Evolutionary conservation across 2,329 filamentous ascomycete genomes (phyloP), one percentile per base, ranked within the genome.

Genomic region (Bretziella fagacearum): DNA sequence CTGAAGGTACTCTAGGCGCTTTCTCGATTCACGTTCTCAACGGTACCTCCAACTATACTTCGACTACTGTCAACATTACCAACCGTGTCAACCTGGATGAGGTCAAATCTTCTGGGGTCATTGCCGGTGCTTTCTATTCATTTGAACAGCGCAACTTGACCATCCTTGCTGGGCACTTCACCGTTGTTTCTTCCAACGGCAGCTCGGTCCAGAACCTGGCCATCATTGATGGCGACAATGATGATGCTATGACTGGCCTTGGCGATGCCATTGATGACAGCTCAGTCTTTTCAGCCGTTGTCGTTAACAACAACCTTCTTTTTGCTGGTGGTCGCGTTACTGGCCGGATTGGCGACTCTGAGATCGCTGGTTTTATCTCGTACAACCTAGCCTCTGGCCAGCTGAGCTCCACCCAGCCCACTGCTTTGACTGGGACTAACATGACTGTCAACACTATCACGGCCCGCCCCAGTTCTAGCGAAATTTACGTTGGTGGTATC

Each of bases 121-220:
- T 80, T 18, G 76, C 82, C 6, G 91, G 85, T 25, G 64, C 78
- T 2, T 94, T 93, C 58, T 85, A 93, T 60, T 73, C 71, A 32
- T 68, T 71, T 13, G 74, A 76, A 52, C 68, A 66, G 50, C 72
- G 75, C 53, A 95, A 95, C 60, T 70, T 93, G 48, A 96, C 91
- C 0, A 74, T 96, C 32, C 69, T 96, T 23, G 91, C 79, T 42
- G 91, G 91, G 1, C 84, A 86, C 56, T 98, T 98, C 59, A 73
- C 74, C 6, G 79, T 84, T 1, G 74, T 68, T 25, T 74, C 73
- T 11, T 71, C 71, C 6, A 74, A 87, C 54, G 83, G 79, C 18
- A 77, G 79, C 3, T 69, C 70, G 4, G 70, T 95, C 51, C 70
- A 85, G 54, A 96, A 95, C 56, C 66, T 98, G 13, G 68, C 81